Evolutionary conservation across 495 filamentous ascomycete genomes (phyloP).

Genomic region (Bacidia gigantensis): DNA sequence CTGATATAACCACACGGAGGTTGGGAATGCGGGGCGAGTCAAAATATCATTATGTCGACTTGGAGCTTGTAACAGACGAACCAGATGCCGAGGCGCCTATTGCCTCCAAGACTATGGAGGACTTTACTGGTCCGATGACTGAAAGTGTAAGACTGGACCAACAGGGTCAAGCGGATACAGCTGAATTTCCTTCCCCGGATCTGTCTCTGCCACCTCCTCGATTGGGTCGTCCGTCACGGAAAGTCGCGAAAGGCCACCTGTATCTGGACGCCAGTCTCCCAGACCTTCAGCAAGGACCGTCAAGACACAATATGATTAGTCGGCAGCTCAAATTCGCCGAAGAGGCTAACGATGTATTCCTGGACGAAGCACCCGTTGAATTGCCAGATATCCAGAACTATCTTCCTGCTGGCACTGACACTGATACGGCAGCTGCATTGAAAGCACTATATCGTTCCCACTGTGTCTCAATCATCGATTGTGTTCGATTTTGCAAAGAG

Average conservation of each 20-base stretch:
- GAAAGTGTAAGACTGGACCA: constrained; percentile 17
- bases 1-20: constrained; percentile 79
- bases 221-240: not conserved
- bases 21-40: constrained; percentile 91
- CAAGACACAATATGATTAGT: constrained; percentile 37
- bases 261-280: constrained; percentile 10
- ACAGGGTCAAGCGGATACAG: constrained; percentile 47
- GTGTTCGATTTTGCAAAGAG: constrained; percentile 87
- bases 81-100: constrained; percentile 29
- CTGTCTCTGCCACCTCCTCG: constrained; percentile 24
- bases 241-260: constrained; percentile 9
- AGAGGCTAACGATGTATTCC: constrained; percentile 34
- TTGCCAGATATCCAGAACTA: constrained; percentile 68
- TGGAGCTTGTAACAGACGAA: constrained; percentile 54
- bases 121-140: not conserved
- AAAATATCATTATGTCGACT: constrained; percentile 94
- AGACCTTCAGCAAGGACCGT: constrained; percentile 12
- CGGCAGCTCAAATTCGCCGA: constrained; percentile 54
- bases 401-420: constrained; percentile 62
- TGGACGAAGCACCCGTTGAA: constrained; percentile 51
- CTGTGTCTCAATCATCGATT: constrained; percentile 87
- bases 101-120: not conserved
- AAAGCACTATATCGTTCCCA: constrained; percentile 81
- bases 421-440: constrained; percentile 67
- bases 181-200: constrained; percentile 55